A percentile compares a stretch with the other conserved stretches of the same genome.
Conservation (phyloP, 1,284 basidiomycete species). For the Singerocomus rubriflavus region DNA sequence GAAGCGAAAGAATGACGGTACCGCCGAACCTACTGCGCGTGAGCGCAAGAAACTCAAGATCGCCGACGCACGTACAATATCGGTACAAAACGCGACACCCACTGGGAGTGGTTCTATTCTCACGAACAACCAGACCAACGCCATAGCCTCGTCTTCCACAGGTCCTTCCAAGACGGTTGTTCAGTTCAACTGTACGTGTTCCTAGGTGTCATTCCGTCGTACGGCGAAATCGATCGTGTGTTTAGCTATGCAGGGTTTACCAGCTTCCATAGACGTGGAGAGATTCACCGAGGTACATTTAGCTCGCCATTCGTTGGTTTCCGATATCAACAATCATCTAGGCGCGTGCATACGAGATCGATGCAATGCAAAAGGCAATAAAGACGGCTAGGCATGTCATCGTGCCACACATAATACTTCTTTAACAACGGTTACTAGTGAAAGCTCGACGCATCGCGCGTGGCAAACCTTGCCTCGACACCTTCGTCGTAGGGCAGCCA, state of each 20-base stretch:
- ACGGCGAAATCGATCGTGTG: background rate
- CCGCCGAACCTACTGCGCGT: constrained; percentile 41
- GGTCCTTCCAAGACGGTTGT: constrained; percentile 40
- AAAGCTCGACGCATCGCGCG: constrained; percentile 69
- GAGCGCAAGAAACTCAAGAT: constrained; percentile 70
- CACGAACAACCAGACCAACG: constrained; percentile 11
- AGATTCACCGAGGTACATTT: constrained; percentile 74
- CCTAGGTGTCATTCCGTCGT: background rate
- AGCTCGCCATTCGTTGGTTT: background rate
- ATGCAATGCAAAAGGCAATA: constrained; percentile 84
- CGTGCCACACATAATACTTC: background rate
- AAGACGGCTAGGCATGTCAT: constrained; percentile 63
- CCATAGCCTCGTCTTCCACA: constrained; percentile 25
- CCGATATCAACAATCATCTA: constrained; percentile 29
- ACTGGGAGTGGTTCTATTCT: constrained; percentile 18
- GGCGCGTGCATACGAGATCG: constrained; percentile 85
- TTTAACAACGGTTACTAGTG: constrained; percentile 34
- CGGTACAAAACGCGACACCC: constrained; percentile 45
- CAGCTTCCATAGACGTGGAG: constrained; percentile 79
- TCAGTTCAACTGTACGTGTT: constrained; percentile 40
- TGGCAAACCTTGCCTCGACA: constrained; percentile 92
- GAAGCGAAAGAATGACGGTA: constrained; percentile 49
- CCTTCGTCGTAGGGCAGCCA: constrained; percentile 85
- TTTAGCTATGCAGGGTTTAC: constrained; percentile 58
- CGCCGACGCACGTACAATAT: constrained; percentile 60